Evolutionary conservation across 768 basidiomycete species (phyloP).

Genomic region (Boletus coccyginus): DNA sequence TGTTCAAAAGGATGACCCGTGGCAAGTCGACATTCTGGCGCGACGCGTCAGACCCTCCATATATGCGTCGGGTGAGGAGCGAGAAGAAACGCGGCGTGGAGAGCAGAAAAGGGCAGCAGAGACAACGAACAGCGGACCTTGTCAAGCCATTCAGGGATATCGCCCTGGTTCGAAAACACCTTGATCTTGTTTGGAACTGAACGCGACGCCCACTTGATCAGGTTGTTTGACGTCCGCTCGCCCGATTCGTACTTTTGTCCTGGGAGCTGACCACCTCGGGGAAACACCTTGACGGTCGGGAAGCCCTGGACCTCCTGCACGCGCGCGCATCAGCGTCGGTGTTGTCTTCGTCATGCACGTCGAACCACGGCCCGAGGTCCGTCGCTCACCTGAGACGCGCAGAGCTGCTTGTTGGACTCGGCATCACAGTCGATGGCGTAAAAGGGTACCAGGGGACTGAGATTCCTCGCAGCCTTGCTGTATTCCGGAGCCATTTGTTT

Average conservation of each 20-base stretch:
- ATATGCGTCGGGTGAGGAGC: background rate
- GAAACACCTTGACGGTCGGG: slow-evolving; percentile 92
- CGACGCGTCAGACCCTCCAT: background rate
- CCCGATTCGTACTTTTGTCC: slow-evolving; percentile 64
- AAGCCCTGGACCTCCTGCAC: slow-evolving; percentile 78
- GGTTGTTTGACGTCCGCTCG: slow-evolving; percentile 66
- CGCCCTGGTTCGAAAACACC: slow-evolving; percentile 52
- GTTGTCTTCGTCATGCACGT: background rate
- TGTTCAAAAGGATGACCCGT: slow-evolving; percentile 68
- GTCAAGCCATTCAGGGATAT: slow-evolving; percentile 66
- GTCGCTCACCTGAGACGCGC: slow-evolving; percentile 63
- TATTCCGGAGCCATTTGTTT: slow-evolving; percentile 83
- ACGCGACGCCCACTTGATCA: slow-evolving; percentile 75
- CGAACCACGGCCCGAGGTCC: background rate
- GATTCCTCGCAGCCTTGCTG: slow-evolving; percentile 72
- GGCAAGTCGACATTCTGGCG: slow-evolving; percentile 40
- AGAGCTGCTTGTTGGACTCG: slow-evolving; percentile 75
- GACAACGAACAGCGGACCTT: slow-evolving; percentile 47
- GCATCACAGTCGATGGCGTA: slow-evolving; percentile 95
- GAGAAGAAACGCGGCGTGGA: background rate
- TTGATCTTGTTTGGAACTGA: slow-evolving; percentile 72
- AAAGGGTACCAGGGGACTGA: slow-evolving; percentile 79
- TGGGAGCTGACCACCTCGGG: slow-evolving; percentile 62
- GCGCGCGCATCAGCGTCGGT: background rate
- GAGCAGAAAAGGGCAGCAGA: too few species aligned